A percentile compares a stretch with the other conserved stretches of the same genome.
phyloP scores from a whole-genome alignment of 164 flowering plant genomes.

The Sedum album region DNA sequence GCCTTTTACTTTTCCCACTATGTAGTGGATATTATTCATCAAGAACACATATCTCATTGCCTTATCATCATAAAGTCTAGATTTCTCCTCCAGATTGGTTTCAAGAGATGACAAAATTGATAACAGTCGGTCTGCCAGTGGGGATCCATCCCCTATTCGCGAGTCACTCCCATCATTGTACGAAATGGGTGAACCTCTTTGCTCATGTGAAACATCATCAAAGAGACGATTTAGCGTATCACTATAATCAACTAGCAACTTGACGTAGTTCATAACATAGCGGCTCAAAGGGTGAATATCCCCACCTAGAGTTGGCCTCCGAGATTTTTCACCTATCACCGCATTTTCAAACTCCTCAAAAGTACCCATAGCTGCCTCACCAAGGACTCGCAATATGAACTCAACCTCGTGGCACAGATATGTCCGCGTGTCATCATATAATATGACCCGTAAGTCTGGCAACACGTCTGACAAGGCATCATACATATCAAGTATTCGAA shows the following conservation, averaged over 20 bases:
- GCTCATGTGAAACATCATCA: not conserved
- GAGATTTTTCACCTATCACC: slow-evolving; percentile 15
- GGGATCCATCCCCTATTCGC: slow-evolving; percentile 13
- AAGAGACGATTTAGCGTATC: slow-evolving; percentile 13
- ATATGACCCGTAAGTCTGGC: slow-evolving; percentile 9
- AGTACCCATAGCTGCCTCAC: slow-evolving; percentile 15
- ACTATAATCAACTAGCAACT: slow-evolving; percentile 14
- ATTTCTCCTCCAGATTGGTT: slow-evolving; percentile 16
- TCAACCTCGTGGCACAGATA: slow-evolving; percentile 11
- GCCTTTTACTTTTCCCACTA: slow-evolving; percentile 16
- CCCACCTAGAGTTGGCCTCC: slow-evolving; percentile 16
- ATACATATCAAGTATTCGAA: slow-evolving; percentile 19
- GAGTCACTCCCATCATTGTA: slow-evolving; percentile 11
- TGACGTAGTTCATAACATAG: slow-evolving; percentile 25
- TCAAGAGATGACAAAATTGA: slow-evolving; percentile 11
- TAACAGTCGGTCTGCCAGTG: slow-evolving; percentile 4
- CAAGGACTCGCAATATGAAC: slow-evolving; percentile 11
- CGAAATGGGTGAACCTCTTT: not conserved
- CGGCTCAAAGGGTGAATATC: slow-evolving; percentile 22
- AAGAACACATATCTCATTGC: slow-evolving; percentile 17
- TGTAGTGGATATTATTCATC: slow-evolving; percentile 19
- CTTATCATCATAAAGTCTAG: slow-evolving; percentile 15
- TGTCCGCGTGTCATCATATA: slow-evolving; percentile 4
- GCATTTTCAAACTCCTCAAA: slow-evolving; percentile 19
- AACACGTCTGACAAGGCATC: slow-evolving; percentile 16